Base-by-base conservation (phyloP, 75 land plant genomes). In the Cupressus sempervirens region DNA sequence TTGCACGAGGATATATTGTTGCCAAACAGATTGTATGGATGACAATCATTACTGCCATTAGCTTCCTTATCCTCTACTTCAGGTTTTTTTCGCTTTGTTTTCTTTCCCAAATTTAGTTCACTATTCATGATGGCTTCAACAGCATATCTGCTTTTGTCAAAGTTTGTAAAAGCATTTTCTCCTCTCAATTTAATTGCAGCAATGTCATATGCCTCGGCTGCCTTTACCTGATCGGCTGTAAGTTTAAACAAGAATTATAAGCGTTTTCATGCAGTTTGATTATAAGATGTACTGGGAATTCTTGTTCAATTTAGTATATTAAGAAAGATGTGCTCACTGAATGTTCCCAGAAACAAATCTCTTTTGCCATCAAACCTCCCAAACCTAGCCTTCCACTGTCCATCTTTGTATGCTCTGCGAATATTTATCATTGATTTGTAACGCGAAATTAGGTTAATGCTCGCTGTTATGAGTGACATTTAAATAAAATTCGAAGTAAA, bases 111-210 rank as follows among this genome's bases (percentile, higher is more conserved):
- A 40, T 43, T 43, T 8, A 76, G 23, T 20, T 2, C 1, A 43
- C 0, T 1, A 15, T 2, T 38, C 41, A 58, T 58, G 14, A 93
- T 93, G 87, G 87, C 87, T 18, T 91, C 90, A 14, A 93, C 93
- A 58, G 93, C 94, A 84, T 95, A 95, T 35, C 94, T 77, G 86
- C 87, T 93, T 88, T 92, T 92, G 83, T 95, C 96, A 73, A 95
- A 93, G 89, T 94, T 94, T 11, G 96, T 94, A 7, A 94, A 92
- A 0, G 96, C 95, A 35, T 92, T 95, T 23, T 91, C 84, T 0
- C 95, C 95, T 16, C 92, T 86, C 89, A 92, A 95, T 81, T 95
- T 95, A 29, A 95, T 95, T n/a, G 96, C 95, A 23, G 96, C 96
- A 23, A 93, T 91, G 91, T 95, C 96, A 74, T 95, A 95, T 32